Evolutionary conservation across 1,284 basidiomycete genomes (phyloP).

Genomic region (Leccinum pallidistipes): DNA sequence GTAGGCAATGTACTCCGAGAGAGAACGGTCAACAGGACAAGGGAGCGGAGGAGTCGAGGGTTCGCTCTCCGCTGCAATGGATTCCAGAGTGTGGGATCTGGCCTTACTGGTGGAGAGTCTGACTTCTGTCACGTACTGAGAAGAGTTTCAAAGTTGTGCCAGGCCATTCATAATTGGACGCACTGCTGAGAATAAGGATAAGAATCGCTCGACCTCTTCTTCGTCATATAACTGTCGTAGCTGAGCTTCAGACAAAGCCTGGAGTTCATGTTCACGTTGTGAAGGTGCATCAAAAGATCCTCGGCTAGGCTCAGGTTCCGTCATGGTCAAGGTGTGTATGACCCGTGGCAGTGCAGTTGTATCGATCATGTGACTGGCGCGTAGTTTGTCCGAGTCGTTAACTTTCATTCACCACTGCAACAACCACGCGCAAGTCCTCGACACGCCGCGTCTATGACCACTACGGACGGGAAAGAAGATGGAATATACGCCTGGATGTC

Average conservation of each 20-base stretch:
- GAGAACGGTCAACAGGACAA: slow-evolving; percentile 16
- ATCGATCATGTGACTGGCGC: slow-evolving; percentile 34
- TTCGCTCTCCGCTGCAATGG: not conserved
- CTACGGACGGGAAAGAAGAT: slow-evolving; percentile 8
- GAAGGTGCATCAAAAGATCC: not conserved
- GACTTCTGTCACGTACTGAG: slow-evolving; percentile 62
- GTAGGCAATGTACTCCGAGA: slow-evolving; percentile 43
- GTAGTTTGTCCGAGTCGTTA: slow-evolving; percentile 15
- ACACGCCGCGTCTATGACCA: slow-evolving; percentile 14
- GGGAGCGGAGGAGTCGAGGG: slow-evolving; percentile 8
- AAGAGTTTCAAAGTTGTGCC: not conserved
- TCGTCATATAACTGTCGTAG: slow-evolving; percentile 58
- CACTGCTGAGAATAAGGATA: slow-evolving; percentile 57
- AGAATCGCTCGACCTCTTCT: slow-evolving; percentile 61
- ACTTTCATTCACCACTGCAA: slow-evolving; percentile 2
- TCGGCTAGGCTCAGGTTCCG: slow-evolving; percentile 5
- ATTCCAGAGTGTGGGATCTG: not conserved
- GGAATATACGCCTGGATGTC: slow-evolving; percentile 65
- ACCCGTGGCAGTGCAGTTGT: slow-evolving; percentile 5
- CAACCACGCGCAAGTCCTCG: slow-evolving; percentile 1
- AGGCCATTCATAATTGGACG: slow-evolving; percentile 18
- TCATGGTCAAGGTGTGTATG: slow-evolving; percentile 9
- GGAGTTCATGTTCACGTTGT: slow-evolving; percentile 4
- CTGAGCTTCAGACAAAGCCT: slow-evolving; percentile 37
- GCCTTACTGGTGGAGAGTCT: slow-evolving; percentile 27